These are phyloP conservation scores for Hymenoscyphus albidus DNA, from an alignment of 2,329 filamentous ascomycete species.

Conservation along the genomic window DNA sequence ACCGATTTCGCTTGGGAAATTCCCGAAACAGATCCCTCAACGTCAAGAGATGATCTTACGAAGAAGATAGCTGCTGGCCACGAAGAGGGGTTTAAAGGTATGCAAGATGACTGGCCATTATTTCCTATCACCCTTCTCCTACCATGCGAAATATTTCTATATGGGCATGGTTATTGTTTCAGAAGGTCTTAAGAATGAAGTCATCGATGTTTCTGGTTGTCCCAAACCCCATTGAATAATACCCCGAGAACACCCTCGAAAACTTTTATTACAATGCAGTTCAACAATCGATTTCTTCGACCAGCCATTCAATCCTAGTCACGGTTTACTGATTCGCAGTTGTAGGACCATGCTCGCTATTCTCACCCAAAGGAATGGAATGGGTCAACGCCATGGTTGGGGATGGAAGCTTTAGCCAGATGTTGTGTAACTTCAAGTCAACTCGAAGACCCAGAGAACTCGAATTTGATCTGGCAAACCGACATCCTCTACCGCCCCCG, in stretches of 20 bases:
- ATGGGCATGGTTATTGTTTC: too few species aligned
- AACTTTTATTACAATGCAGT: too few species aligned
- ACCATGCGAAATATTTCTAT: too few species aligned
- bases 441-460: slow-evolving; percentile 4
- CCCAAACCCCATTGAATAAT: too few species aligned
- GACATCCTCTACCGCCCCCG: slow-evolving; percentile 9
- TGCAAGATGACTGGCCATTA: not conserved
- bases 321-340: not conserved
- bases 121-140: too few species aligned
- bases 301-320: not conserved
- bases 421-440: slow-evolving; percentile 9
- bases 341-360: slow-evolving; percentile 17
- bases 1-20: slow-evolving; percentile 10
- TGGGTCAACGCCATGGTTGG: slow-evolving; percentile 18
- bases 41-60: slow-evolving; percentile 1
- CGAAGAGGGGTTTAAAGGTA: not conserved
- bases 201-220: too few species aligned
- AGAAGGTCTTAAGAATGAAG: too few species aligned
- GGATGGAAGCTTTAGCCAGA: slow-evolving; percentile 16
- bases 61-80: slow-evolving; percentile 5
- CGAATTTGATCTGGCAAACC: slow-evolving; percentile 11
- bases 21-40: slow-evolving; percentile 1
- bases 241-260: too few species aligned
- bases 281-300: too few species aligned
- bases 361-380: slow-evolving; percentile 14